Conservation (phyloP, 192 early-diverging fungal species). For the Haplosporangium gracile region DNA sequence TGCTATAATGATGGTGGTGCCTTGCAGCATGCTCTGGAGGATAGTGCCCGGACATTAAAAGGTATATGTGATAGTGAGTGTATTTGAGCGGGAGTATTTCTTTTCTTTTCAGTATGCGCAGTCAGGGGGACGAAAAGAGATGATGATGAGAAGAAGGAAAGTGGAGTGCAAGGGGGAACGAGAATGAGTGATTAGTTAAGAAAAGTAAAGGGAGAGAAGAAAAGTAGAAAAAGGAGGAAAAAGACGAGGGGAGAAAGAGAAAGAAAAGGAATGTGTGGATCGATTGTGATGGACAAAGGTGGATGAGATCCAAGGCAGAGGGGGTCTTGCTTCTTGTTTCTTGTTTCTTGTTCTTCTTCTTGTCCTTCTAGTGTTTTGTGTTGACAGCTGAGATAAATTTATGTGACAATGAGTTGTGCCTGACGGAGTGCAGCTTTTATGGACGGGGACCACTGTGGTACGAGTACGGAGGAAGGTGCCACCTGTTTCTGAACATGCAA, state of each 20-base stretch:
- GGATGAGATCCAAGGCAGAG: neutral
- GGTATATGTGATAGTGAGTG: neutral
- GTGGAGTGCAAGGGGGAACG: neutral
- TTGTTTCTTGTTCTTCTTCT: too few relatives aligned
- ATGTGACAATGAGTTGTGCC: too few relatives aligned
- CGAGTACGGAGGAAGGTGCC: too few relatives aligned
- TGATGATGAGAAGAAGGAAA: neutral
- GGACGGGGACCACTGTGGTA: too few relatives aligned
- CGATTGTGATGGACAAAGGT: neutral
- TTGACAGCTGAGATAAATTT: too few relatives aligned
- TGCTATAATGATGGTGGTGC: neutral
- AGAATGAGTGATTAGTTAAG: too few relatives aligned
- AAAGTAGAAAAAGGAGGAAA: neutral
- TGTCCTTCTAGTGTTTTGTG: too few relatives aligned
- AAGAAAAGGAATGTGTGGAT: neutral
- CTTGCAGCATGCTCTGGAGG: slow-evolving; percentile 6
- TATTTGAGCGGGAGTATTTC: neutral
- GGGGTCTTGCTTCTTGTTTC: too few relatives aligned
- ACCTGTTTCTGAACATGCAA: too few relatives aligned
- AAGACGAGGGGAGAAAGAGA: neutral
- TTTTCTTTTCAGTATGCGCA: neutral
- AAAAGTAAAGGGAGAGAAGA: neutral
- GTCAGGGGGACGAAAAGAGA: neutral
- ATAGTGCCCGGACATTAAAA: slow-evolving; percentile 27
- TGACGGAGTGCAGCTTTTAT: too few relatives aligned